Evolutionary conservation across 768 basidiomycete genomes (phyloP), one percentile per base, ranked within the genome.

Genomic region (Mrakia blollopis): DNA sequence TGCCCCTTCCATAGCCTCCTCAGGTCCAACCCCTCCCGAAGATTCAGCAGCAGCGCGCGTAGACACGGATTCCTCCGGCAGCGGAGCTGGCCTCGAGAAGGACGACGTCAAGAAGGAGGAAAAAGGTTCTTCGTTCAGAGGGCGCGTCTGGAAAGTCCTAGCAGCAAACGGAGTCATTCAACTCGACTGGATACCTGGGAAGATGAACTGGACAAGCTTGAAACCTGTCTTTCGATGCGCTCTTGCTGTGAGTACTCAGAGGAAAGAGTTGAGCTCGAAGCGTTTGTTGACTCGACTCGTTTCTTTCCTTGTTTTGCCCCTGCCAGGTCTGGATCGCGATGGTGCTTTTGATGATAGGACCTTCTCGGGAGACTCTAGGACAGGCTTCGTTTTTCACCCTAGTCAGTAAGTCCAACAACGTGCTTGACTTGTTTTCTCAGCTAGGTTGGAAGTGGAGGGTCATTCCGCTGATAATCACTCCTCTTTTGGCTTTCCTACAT

Each of bases 331-430:
- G 76, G 76, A 68, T 77, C 44, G 76, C 47, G 9, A 68, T 77
- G 63, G 44, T 78, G 16, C 63, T 78, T 23, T 10, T 78, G n/a
- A 23, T 78, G 16, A 70, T 74, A 25, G 13, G 50, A 8, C 44
- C 73, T 13, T 70, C 73, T 28, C 54, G 57, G 60, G n/a, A 9
- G 8, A 54, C 61, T 10, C 50, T 78, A 10, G 77, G 77, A 21
- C 73, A 74, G 47, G 77, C 77, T 21, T 60, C 65, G 3, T 78
- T 78, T 68, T 78, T 78, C 60, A 60, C 52, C 0, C 63, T 78
- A 3, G 76, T 77, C 37, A 50, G 69, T 54, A 7, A 71, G 47
- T 50, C 69, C 9, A 54, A 11, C 71, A 25, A 25, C 23, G 32
- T 30, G 1, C 30, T 18, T 28, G 28, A 32, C 23, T 69, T 54